Evolutionary conservation across 1,139 yeast genomes (phyloP).

Genomic region (Lodderomyces orthopsilosis): DNA sequence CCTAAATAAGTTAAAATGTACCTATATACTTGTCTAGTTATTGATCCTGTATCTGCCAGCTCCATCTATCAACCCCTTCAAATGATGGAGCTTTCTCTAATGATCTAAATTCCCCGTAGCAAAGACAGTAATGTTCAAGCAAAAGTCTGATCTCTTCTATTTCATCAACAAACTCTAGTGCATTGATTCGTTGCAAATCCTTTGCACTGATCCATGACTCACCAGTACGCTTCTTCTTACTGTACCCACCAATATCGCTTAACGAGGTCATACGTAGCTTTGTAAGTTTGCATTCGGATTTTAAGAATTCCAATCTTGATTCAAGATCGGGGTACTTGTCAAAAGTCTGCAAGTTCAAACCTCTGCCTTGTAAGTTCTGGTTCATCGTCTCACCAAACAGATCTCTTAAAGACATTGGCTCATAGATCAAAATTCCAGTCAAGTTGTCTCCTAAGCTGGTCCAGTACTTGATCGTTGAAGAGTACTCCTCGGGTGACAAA

Average conservation of each 20-base stretch:
- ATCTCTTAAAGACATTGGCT: slow-evolving; percentile 76
- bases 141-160: slow-evolving; percentile 78
- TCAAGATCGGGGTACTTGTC: slow-evolving; percentile 34
- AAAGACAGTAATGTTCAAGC: slow-evolving; percentile 69
- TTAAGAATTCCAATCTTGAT: slow-evolving; percentile 42
- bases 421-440: slow-evolving; percentile 63
- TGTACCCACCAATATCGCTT: slow-evolving; percentile 55
- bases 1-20: neutral
- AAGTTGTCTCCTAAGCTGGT: slow-evolving; percentile 16
- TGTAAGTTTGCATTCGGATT: slow-evolving; percentile 16
- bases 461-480: slow-evolving; percentile 47
- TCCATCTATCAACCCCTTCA: slow-evolving; percentile 13
- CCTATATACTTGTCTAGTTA: neutral
- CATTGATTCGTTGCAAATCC: slow-evolving; percentile 54
- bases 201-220: slow-evolving; percentile 42
- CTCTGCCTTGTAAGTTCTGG: slow-evolving; percentile 64
- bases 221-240: slow-evolving; percentile 24
- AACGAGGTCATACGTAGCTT: slow-evolving; percentile 45
- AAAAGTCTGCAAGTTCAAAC: slow-evolving; percentile 65
- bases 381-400: slow-evolving; percentile 83
- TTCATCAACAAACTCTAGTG: slow-evolving; percentile 82
- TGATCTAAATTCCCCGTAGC: slow-evolving; percentile 20
- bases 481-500: slow-evolving; percentile 56
- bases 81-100: slow-evolving; percentile 2
- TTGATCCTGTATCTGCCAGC: slow-evolving; percentile 8